These are phyloP conservation scores for Volvariella volvacea DNA, from an alignment of 1,284 basidiomycete genomes.

Conservation along the genomic window DNA sequence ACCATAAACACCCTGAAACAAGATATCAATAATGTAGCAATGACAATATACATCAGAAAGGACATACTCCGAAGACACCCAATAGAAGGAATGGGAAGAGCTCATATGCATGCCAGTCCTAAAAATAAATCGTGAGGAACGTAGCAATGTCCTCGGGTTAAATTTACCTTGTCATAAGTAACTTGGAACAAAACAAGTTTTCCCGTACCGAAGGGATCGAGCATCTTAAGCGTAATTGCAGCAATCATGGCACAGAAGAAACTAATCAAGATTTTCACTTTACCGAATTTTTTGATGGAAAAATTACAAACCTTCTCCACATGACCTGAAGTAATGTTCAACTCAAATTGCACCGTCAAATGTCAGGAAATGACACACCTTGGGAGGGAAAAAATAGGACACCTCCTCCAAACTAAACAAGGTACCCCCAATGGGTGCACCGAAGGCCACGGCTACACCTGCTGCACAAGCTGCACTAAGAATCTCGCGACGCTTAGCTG, in stretches of 20 bases:
- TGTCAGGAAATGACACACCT: slow-evolving; percentile 33
- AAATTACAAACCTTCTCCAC: slow-evolving; percentile 77
- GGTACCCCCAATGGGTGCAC: slow-evolving; percentile 90
- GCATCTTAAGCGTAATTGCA: slow-evolving; percentile 79
- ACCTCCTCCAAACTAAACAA: slow-evolving; percentile 92
- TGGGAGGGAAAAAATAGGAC: slow-evolving; percentile 92
- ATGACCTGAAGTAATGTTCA: slow-evolving; percentile 32
- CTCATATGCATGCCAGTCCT: slow-evolving; percentile 90
- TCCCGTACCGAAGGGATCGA: slow-evolving; percentile 89
- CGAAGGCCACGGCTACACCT: slow-evolving; percentile 88
- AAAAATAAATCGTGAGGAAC: slow-evolving; percentile 1
- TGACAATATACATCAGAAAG: background rate
- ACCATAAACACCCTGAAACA: slow-evolving; percentile 78
- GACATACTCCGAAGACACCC: slow-evolving; percentile 76
- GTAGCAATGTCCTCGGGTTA: slow-evolving; percentile 3
- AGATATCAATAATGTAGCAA: slow-evolving; percentile 6
- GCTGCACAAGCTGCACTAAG: slow-evolving; percentile 90
- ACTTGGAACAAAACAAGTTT: slow-evolving; percentile 98
- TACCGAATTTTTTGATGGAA: too few relatives aligned
- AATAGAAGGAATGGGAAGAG: slow-evolving; percentile 79
- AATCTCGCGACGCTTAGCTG: slow-evolving; percentile 87
- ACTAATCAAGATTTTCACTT: too few relatives aligned
- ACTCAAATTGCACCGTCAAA: background rate
- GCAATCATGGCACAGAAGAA: slow-evolving; percentile 97
- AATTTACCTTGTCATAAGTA: slow-evolving; percentile 72